Evolutionary conservation across 108 stramenopile species (phyloP).

Genomic region (Stephanodiscus minutulus): DNA sequence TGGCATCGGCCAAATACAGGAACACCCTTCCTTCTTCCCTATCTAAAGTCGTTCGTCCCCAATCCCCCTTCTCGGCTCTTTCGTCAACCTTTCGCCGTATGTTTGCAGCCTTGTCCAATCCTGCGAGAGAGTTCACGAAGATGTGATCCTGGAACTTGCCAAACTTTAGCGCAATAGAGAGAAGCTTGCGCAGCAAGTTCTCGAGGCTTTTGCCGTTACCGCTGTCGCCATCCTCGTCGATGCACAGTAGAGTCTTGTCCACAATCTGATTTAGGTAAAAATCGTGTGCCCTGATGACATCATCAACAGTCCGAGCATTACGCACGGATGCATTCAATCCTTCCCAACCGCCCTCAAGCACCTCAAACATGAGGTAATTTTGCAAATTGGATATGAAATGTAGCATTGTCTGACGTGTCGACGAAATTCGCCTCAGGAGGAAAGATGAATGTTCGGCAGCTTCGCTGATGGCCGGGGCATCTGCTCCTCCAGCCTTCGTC

Average conservation of each 20-base stretch:
- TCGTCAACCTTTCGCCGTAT: conserved; percentile 63
- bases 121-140: conserved; percentile 64
- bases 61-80: conserved; percentile 67
- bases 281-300: conserved; percentile 91
- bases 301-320: conserved; percentile 83
- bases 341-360: conserved; percentile 95
- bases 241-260: conserved; percentile 70
- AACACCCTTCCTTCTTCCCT: conserved; percentile 69
- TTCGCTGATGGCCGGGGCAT: conserved; percentile 44
- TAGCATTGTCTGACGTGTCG: conserved; percentile 93
- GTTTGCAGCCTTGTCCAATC: conserved; percentile 62
- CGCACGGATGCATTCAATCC: conserved; percentile 65
- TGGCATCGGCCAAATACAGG: conserved; percentile 65
- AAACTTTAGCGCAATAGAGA: conserved; percentile 71
- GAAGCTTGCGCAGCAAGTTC: conserved; percentile 59
- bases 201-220: conserved; percentile 40
- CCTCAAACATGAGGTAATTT: conserved; percentile 98
- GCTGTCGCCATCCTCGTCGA: conserved; percentile 33
- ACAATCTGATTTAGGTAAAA: conserved; percentile 84
- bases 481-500: conserved; percentile 46
- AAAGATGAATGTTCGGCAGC: conserved; percentile 58
- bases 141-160: conserved; percentile 81
- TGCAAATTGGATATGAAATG: conserved; percentile 95
- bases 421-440: conserved; percentile 87
- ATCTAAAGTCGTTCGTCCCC: conserved; percentile 76